Evolutionary conservation across 306 rosid species (phyloP), one percentile per base, ranked within the genome.

Genomic region (Rubus parviflorus): DNA sequence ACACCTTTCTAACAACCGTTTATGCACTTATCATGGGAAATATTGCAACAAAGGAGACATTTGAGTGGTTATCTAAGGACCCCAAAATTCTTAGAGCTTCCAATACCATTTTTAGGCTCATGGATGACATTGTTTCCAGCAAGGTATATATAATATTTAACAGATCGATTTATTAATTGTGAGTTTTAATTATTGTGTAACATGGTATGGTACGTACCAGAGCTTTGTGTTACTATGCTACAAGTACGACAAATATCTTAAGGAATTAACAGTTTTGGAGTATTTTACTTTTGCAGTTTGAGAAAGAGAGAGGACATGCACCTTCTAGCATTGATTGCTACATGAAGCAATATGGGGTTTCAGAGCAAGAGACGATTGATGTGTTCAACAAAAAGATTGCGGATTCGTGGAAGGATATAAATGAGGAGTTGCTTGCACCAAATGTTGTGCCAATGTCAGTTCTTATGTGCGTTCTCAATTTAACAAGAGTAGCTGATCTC

Each of bases 1-100:
- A 72, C 42, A 7, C 0, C 0, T 2, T 48, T 8, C 23, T 62
- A 0, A 2, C 56, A 25, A 63, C 48, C 5, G 4, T 38, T 13
- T 71, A 65, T 16, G 60, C 48, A 35, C 6, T 49, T 37, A 19
- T 73, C 37, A 76, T 76, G 79, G 73, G 73, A 46, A 64, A 76
- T 8, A 15, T 64, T 38, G 63, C 20, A 7, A 64, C 79, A 2
- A 51, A 64, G 14, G 64, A 76, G 7, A 19, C 70, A 19, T 51
- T 76, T 37, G 79, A 76, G 5, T 65, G 79, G 79, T 7, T 65
- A 8, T 30, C 7, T 1, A 40, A 20, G 0, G 2, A 52, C 0
- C 79, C 79, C 5, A 65, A 65, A 52, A 76, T 64, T 37, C 22
- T 76, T 30, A 7, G n/a, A n/a, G n/a, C n/a, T n/a, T n/a, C n/a